Conservation (phyloP, 1,139 yeast species). For the Pichia sp. region DNA sequence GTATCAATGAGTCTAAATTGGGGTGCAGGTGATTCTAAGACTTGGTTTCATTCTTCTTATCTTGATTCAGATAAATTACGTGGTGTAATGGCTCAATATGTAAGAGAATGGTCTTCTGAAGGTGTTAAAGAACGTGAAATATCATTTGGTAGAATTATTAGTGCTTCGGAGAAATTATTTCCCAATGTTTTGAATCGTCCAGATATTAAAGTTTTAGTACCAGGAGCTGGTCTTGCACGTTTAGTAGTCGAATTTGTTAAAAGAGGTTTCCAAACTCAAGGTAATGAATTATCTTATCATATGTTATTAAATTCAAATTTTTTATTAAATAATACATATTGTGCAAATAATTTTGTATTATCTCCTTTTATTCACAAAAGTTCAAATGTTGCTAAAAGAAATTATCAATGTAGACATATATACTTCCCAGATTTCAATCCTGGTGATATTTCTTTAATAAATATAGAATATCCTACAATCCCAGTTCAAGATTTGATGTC, state of each 20-base stretch:
- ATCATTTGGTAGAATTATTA: slow-evolving; percentile 42
- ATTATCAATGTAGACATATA: slow-evolving; percentile 44
- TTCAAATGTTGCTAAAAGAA: slow-evolving; percentile 41
- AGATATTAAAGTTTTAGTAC: slow-evolving; percentile 50
- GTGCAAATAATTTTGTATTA: slow-evolving; percentile 36
- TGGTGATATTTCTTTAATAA: slow-evolving; percentile 30
- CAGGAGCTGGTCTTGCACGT: slow-evolving; percentile 83
- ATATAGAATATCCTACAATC: slow-evolving; percentile 34
- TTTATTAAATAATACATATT: slow-evolving; percentile 49
- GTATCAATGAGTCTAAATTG: slow-evolving; percentile 43
- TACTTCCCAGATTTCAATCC: slow-evolving; percentile 50
- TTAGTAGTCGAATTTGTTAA: slow-evolving; percentile 65
- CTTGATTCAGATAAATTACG: slow-evolving; percentile 57
- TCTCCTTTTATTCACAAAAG: slow-evolving; percentile 52
- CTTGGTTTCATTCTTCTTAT: slow-evolving; percentile 27
- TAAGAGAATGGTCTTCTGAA: slow-evolving; percentile 71
- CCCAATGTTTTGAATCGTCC: slow-evolving; percentile 39
- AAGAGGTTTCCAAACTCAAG: slow-evolving; percentile 69
- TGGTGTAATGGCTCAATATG: slow-evolving; percentile 55
- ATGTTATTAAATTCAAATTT: slow-evolving; percentile 68
- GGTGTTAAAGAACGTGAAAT: slow-evolving; percentile 48
- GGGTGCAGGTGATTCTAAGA: slow-evolving; percentile 41
- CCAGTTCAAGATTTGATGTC: slow-evolving; percentile 56
- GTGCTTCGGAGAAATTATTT: slow-evolving; percentile 37
- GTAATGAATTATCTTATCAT: slow-evolving; percentile 78